Percentiles rank a stretch among this genome's conserved stretches.
Evolutionary conservation across 441 rosid genomes (phyloP).

Genomic region (Corymbia calophylla): DNA sequence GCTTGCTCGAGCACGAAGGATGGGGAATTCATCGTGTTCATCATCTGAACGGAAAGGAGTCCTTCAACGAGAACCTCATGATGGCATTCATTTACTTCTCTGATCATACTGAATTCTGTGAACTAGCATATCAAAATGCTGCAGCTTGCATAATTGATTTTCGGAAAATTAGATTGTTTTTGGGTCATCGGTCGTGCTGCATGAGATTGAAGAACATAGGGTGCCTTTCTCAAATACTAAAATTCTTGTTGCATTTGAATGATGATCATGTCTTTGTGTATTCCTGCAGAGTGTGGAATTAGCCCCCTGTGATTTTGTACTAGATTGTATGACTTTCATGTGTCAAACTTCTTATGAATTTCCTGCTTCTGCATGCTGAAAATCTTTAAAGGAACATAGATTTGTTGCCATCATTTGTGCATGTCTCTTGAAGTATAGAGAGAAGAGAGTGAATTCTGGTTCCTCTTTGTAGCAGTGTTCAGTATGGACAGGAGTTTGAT

Average conservation of each 20-base stretch:
- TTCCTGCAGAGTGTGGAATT: background rate
- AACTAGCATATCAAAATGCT: background rate
- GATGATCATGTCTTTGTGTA: background rate
- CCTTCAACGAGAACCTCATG: background rate
- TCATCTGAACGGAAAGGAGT: background rate
- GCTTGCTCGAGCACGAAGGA: background rate
- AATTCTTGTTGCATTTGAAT: background rate
- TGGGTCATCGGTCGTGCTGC: background rate
- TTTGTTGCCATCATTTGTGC: background rate
- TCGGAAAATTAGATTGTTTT: background rate
- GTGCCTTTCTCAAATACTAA: background rate
- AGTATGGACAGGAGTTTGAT: conserved; percentile 13
- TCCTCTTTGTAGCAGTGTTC: background rate
- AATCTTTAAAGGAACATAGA: background rate
- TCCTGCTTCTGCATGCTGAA: background rate
- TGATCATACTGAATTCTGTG: background rate
- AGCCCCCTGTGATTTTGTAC: background rate
- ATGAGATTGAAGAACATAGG: background rate
- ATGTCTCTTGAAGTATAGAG: background rate
- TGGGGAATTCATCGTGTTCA: background rate
- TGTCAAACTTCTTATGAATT: background rate
- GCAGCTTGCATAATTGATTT: background rate
- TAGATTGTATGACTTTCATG: background rate
- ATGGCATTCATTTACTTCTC: background rate
- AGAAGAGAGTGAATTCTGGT: background rate